phyloP scores from a whole-genome alignment of 306 rosid species.

The Trifolium repens region DNA sequence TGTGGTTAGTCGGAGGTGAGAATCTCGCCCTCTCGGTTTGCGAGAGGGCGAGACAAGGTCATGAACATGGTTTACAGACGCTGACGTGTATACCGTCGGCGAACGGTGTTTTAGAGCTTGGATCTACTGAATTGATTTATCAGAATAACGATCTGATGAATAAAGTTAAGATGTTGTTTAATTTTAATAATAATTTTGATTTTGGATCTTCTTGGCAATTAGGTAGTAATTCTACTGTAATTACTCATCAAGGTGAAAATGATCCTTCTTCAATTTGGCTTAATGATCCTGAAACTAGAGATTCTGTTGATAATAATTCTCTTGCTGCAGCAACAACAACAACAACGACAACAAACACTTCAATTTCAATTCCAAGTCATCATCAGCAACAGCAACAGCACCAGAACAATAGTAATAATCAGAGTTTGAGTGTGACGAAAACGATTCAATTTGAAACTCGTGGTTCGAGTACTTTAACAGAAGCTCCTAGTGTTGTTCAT shows the following conservation, averaged over 20 bases:
- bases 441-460: constrained; percentile 63
- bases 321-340: constrained; percentile 9
- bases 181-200: constrained; percentile 65
- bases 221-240: constrained; percentile 20
- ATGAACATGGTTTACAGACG: constrained; percentile 71
- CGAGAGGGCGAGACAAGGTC: constrained; percentile 79
- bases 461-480: constrained; percentile 64
- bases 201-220: constrained; percentile 70
- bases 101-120: constrained; percentile 87
- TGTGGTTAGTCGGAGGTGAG: constrained; percentile 73
- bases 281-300: constrained; percentile 67
- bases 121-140: constrained; percentile 71
- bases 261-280: constrained; percentile 90
- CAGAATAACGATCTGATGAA: constrained; percentile 81
- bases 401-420: constrained; percentile 10
- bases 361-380: constrained; percentile 36
- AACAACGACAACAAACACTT: background rate
- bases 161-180: constrained; percentile 69
- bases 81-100: constrained; percentile 73
- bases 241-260: constrained; percentile 72
- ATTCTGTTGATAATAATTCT: constrained; percentile 43
- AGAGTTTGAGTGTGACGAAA: constrained; percentile 39
- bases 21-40: constrained; percentile 53
- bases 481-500: constrained; percentile 62
- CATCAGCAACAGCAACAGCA: constrained; percentile 4